Base-by-base conservation (phyloP, 2,329 filamentous ascomycete genomes). In the Penicillium sp. region DNA sequence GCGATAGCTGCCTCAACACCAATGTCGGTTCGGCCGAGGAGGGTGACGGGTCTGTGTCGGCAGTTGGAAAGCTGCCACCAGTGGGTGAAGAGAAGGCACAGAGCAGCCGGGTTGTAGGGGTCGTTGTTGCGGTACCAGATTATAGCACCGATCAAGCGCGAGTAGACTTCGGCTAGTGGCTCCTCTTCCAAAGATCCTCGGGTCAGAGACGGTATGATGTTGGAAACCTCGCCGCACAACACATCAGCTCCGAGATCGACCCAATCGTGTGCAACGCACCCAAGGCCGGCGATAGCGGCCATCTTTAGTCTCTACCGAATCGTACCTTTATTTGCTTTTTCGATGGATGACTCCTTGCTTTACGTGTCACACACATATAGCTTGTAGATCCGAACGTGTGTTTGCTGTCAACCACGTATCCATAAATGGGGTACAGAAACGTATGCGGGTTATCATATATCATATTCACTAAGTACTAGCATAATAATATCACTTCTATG, bases 61-160 rank as follows among this genome's bases (percentile, higher is more conserved):
- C 56, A 59, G 54, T 59, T 59, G 26, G 56, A 35, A n/a, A 59
- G 56, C 27, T 59, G 54, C 54, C 56, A 59, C 54, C 54, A 59
- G 54, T 59, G 56, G 6, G 56, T 59, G 29, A 48, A 49, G 7
- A 59, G 54, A 23, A 59, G 42, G 25, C 54, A 56, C 6, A 59
- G 51, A 14, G 56, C 50, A n/a, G 56, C 56, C 2, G 56, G 56
- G 48, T 59, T 59, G 44, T 59, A 59, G 7, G 56, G 54, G 35
- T 59, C 56, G 20, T 59, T 59, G 37, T 59, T 56, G 11, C 56
- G 54, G 44, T 56, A 59, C 56, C 56, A 59, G 42, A 59, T 52
- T 51, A 59, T 54, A 26, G 51, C 22, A 49, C 56, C 56, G 31
- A 52, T 48, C 25, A 59, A 42, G 15, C 54, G 56, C 4, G 54